Percentiles rank a stretch among this genome's conserved stretches.
Evolutionary conservation across 129 eudicot species (phyloP).

Genomic region (Dittrichia graveolens): DNA sequence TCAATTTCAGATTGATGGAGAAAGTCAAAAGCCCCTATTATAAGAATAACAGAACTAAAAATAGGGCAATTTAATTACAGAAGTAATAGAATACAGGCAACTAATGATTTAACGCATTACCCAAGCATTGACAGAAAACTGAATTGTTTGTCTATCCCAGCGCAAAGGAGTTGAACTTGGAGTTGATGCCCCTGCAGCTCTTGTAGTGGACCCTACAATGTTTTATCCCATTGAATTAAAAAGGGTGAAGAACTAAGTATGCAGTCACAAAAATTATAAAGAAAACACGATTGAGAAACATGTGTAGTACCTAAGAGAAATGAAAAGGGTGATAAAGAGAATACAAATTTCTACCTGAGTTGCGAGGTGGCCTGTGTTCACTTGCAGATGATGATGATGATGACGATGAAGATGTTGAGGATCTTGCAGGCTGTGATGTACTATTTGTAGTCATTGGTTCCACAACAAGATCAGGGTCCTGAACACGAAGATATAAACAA

Average conservation of each 20-base stretch:
- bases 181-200: slow-evolving; percentile 74
- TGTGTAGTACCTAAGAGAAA: neutral
- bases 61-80: neutral
- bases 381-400: slow-evolving; percentile 58
- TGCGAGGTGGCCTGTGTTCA: slow-evolving; percentile 52
- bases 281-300: neutral
- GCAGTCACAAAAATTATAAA: neutral
- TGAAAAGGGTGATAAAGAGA: neutral
- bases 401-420: slow-evolving; percentile 39
- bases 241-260: neutral
- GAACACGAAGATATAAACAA: slow-evolving; percentile 22
- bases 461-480: slow-evolving; percentile 88
- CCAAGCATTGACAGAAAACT: slow-evolving; percentile 97
- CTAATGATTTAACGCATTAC: slow-evolving; percentile 36
- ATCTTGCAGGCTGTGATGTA: slow-evolving; percentile 67
- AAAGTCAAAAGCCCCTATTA: too few relatives aligned
- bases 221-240: neutral
- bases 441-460: slow-evolving; percentile 70
- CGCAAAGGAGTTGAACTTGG: slow-evolving; percentile 66
- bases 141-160: slow-evolving; percentile 85
- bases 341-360: slow-evolving; percentile 50
- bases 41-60: neutral
- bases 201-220: slow-evolving; percentile 55
- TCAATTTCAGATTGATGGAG: too few relatives aligned
- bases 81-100: neutral